Base-by-base conservation (phyloP, 2,329 filamentous ascomycete species). In the Fusarium sacchari region DNA sequence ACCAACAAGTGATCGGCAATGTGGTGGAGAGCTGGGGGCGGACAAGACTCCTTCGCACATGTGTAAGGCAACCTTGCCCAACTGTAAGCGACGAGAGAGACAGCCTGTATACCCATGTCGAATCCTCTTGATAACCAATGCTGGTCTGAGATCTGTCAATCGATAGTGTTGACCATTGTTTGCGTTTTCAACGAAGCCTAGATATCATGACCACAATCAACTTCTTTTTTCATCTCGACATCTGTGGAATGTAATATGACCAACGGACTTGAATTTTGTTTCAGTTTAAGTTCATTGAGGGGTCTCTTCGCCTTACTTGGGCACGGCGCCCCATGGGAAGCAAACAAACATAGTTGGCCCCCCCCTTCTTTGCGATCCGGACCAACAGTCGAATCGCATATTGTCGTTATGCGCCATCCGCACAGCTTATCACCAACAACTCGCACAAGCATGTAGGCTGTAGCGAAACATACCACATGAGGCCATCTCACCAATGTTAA, bases 401-500 rank as follows among this genome's bases (percentile, higher is more conserved):
- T 55, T 61, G 32, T 43, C 47, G 58, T 47, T 56, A 72, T 61
- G 69, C 67, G 63, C 73, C 68, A 69, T 57, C 64, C 61, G 64
- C 71, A 66, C 59, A 69, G 64, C 59, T 65, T 55, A 71, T 78
- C 68, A 75, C 76, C 76, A 78, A 77, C 64, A 67, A 42, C 65
- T 59, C 47, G 47, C 61, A 59, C 69, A 55, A 65, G 40, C 65
- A 73, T 71, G 64, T 62, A 73, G 42, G 53, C 28, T 64, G 60
- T 60, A 60, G 40, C 64, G 30, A 57, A 63, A 32, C 30, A 71
- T 73, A 62, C 52, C 57, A 57, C 50, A 69, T 37, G 47, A 58
- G 55, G 52, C 36, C 32, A 49, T 46, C 67, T 62, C 61, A 42
- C 60, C 55, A 67, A 57, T 57, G 26, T 43, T 12, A 53, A 36